Conservation (phyloP, 2,329 filamentous ascomycete species). For the Microsporum canis region DNA sequence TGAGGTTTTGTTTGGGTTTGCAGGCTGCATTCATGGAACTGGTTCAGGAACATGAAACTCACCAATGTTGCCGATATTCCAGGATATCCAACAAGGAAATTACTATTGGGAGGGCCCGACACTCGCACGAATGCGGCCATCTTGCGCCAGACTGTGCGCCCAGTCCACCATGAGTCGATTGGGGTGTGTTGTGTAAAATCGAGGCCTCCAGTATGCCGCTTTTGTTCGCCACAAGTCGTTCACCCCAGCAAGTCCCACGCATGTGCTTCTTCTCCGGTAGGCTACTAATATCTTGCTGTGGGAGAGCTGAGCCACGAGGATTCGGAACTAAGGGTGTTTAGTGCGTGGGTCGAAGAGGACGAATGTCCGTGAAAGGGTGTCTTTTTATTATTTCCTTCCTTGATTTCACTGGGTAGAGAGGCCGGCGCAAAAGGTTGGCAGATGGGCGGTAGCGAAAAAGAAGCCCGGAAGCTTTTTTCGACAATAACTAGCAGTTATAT, state of each 20-base stretch:
- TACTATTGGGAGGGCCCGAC: conserved; percentile 92
- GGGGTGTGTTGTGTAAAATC: background rate
- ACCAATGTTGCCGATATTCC: conserved; percentile 96
- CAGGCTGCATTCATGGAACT: conserved; percentile 1
- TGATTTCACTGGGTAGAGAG: background rate
- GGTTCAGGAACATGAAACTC: conserved; percentile 35
- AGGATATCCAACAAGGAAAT: conserved; percentile 91
- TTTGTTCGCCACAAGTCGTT: background rate
- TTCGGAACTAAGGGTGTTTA: background rate
- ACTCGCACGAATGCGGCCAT: conserved; percentile 84
- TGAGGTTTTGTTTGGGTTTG: background rate
- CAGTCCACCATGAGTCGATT: conserved; percentile 14
- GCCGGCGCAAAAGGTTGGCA: background rate
- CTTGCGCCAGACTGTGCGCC: conserved; percentile 20
- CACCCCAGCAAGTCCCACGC: background rate
- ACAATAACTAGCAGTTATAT: background rate
- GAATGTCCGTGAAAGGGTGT: background rate
- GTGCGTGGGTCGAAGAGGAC: background rate
- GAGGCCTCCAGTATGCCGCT: background rate
- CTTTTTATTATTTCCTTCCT: background rate
- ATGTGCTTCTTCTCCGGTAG: conserved; percentile 4
- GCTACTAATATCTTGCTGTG: background rate
- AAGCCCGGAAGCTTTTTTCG: background rate
- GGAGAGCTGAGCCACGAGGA: background rate
- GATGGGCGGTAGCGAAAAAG: background rate